Conservation (phyloP, 2,329 filamentous ascomycete species). For the Epichloe sibirici region DNA sequence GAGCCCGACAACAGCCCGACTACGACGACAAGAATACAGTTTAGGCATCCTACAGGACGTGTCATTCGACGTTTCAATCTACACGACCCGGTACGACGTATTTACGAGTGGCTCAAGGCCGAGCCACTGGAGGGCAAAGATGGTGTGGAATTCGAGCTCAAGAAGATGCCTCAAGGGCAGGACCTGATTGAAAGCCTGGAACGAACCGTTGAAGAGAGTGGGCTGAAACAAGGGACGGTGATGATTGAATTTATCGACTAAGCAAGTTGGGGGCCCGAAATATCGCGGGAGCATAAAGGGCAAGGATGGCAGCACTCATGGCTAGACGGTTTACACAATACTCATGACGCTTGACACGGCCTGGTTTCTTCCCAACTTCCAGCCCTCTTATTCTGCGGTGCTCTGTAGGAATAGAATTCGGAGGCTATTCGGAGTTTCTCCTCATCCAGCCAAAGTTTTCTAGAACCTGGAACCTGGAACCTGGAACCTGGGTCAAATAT, state of each 20-base stretch:
- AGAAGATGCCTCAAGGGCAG: constrained; percentile 63
- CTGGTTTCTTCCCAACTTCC: neutral
- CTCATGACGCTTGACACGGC: neutral
- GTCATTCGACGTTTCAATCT: constrained; percentile 78
- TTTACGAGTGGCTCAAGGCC: constrained; percentile 96
- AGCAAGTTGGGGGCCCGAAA: neutral
- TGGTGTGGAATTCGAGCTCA: constrained; percentile 73
- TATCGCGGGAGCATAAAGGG: too few relatives aligned
- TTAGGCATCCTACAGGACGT: constrained; percentile 72
- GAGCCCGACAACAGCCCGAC: constrained; percentile 64
- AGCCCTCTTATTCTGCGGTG: neutral
- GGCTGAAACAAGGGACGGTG: constrained; percentile 83
- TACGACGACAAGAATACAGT: constrained; percentile 79
- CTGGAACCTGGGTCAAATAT: too few relatives aligned
- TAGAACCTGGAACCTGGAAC: too few relatives aligned
- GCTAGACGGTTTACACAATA: neutral
- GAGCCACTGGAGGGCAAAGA: constrained; percentile 70
- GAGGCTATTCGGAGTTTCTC: neutral
- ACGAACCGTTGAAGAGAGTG: constrained; percentile 63
- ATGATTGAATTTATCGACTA: constrained; percentile 78
- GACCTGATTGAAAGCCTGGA: constrained; percentile 71
- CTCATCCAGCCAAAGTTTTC: neutral
- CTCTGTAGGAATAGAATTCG: neutral
- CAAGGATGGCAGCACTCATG: neutral
- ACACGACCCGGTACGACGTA: constrained; percentile 62